These are phyloP conservation scores for Trichoderma parareesei DNA, from an alignment of 495 filamentous ascomycete species.

Conservation along the genomic window DNA sequence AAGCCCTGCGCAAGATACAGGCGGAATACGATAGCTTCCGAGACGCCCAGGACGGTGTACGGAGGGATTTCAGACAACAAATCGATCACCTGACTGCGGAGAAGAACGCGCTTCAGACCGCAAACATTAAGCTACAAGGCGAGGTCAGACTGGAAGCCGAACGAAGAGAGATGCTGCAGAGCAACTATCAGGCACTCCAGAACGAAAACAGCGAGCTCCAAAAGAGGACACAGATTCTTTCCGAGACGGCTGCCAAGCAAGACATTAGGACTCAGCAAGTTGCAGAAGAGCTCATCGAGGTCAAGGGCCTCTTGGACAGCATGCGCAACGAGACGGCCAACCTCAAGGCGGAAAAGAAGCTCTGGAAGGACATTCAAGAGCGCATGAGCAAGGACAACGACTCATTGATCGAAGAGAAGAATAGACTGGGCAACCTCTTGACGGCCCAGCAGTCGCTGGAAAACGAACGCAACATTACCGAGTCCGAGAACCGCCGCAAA, in stretches of 20 bases:
- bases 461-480: conserved; percentile 82
- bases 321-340: conserved; percentile 87
- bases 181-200: conserved; percentile 73
- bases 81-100: conserved; percentile 71
- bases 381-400: conserved; percentile 81
- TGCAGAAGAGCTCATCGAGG: conserved; percentile 86
- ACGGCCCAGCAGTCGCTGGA: conserved; percentile 74
- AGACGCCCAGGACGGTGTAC: conserved; percentile 71
- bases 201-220: conserved; percentile 77
- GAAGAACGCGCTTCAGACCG: conserved; percentile 71
- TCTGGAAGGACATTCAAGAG: conserved; percentile 87
- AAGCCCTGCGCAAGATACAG: conserved; percentile 72
- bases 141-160: conserved; percentile 73
- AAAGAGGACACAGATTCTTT: conserved; percentile 63
- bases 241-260: conserved; percentile 78
- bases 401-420: conserved; percentile 70
- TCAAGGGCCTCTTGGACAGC: conserved; percentile 70
- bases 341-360: conserved; percentile 81
- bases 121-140: conserved; percentile 67
- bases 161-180: conserved; percentile 83
- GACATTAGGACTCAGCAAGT: conserved; percentile 85
- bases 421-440: conserved; percentile 69
- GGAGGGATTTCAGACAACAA: conserved; percentile 75
- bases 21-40: conserved; percentile 84
- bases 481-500: conserved; percentile 70